Percentiles rank a stretch among this genome's conserved stretches.
These are phyloP conservation scores for Blastobotrys ciferrii DNA, from an alignment of 1,139 yeast species.

Conservation along the genomic window DNA sequence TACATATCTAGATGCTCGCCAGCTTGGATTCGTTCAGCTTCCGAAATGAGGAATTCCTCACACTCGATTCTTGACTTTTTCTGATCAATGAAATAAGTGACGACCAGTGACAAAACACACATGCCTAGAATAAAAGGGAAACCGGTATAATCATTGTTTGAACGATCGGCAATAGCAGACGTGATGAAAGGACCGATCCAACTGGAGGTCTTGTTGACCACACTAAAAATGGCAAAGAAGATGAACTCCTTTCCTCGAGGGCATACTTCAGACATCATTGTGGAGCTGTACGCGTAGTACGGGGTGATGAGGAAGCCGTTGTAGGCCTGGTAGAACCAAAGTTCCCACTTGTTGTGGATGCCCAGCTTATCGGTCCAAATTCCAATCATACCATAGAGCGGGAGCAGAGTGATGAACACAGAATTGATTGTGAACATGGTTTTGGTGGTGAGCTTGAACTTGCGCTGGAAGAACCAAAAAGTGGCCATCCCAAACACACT, in stretches of 20 bases:
- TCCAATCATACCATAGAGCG: slow-evolving; percentile 25
- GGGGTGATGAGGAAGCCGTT: slow-evolving; percentile 23
- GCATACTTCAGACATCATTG: slow-evolving; percentile 24
- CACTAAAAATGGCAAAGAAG: slow-evolving; percentile 24
- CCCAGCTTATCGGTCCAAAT: slow-evolving; percentile 22
- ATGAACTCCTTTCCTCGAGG: slow-evolving; percentile 23
- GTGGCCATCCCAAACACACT: slow-evolving; percentile 20
- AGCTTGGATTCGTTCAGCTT: slow-evolving; percentile 6
- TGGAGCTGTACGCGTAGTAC: slow-evolving; percentile 22
- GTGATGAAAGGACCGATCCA: slow-evolving; percentile 25
- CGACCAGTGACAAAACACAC: slow-evolving; percentile 11
- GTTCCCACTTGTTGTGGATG: slow-evolving; percentile 23
- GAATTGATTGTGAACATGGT: slow-evolving; percentile 23
- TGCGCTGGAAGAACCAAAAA: slow-evolving; percentile 21
- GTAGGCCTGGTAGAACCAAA: slow-evolving; percentile 23
- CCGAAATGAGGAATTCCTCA: slow-evolving; percentile 8
- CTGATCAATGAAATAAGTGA: slow-evolving; percentile 7
- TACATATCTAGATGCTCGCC: slow-evolving; percentile 1
- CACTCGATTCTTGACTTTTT: slow-evolving; percentile 10
- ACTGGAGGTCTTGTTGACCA: slow-evolving; percentile 22
- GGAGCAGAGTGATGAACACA: slow-evolving; percentile 21
- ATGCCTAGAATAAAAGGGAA: slow-evolving; percentile 23
- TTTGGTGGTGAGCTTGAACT: slow-evolving; percentile 20
- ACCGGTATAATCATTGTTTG: slow-evolving; percentile 22
- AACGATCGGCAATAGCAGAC: slow-evolving; percentile 21